phyloP scores from a whole-genome alignment of 257 asterid genomes.

The Przewalskia tangutica region DNA sequence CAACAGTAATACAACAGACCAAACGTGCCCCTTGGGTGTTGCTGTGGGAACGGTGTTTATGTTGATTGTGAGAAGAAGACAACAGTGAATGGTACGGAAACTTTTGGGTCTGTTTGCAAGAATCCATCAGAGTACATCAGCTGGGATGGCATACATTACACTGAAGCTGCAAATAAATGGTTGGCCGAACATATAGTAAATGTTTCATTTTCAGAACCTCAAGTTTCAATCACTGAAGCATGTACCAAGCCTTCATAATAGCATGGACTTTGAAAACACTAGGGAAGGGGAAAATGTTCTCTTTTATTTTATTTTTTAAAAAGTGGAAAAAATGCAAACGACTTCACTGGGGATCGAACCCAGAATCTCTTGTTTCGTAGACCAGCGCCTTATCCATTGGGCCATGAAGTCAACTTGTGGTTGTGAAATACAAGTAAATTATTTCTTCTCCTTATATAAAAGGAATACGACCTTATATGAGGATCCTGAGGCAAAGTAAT shows the following conservation, averaged over 20 bases:
- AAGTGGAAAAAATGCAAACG: too few relatives aligned
- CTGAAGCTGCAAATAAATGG: slow-evolving; percentile 25
- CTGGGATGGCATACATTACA: slow-evolving; percentile 28
- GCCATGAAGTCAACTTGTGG: slow-evolving; percentile 14
- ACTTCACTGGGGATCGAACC: slow-evolving; percentile 88
- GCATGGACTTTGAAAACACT: neutral
- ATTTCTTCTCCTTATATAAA: too few relatives aligned
- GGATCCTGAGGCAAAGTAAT: too few relatives aligned
- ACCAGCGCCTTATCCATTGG: slow-evolving; percentile 99
- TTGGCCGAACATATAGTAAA: slow-evolving; percentile 3
- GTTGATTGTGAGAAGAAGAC: slow-evolving; percentile 8
- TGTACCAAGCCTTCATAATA: neutral
- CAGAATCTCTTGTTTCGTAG: slow-evolving; percentile 99
- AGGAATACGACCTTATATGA: too few relatives aligned
- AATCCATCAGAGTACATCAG: slow-evolving; percentile 15
- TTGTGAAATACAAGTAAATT: too few relatives aligned
- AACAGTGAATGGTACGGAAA: slow-evolving; percentile 9
- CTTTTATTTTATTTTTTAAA: too few relatives aligned
- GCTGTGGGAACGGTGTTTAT: slow-evolving; percentile 15
- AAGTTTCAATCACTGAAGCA: slow-evolving; percentile 5
- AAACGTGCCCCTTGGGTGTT: too few relatives aligned
- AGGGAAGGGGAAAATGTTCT: too few relatives aligned
- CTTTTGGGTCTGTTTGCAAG: slow-evolving; percentile 5
- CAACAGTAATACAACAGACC: too few relatives aligned
- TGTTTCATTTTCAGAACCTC: slow-evolving; percentile 15